These are phyloP conservation scores for Zygoascus sp. DNA, from an alignment of 1,139 yeast genomes.

Conservation along the genomic window DNA sequence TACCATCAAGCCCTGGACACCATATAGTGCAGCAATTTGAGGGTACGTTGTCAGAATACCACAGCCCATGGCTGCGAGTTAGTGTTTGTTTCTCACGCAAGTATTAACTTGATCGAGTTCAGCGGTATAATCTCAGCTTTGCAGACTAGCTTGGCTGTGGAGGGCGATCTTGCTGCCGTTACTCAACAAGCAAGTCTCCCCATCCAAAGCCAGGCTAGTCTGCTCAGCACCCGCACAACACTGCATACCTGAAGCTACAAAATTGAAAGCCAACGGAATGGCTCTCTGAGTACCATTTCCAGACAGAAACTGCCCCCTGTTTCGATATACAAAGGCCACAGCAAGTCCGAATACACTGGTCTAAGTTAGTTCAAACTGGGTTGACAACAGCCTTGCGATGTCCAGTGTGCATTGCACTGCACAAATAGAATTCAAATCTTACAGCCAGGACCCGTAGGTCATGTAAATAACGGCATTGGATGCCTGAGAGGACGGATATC, in stretches of 20 bases:
- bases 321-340: slow-evolving; percentile 32
- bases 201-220: slow-evolving; percentile 8
- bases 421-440: slow-evolving; percentile 5
- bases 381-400: too few species aligned
- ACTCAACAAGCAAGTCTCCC: not conserved
- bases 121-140: slow-evolving; percentile 73
- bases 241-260: slow-evolving; percentile 81
- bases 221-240: slow-evolving; percentile 15
- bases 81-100: slow-evolving; percentile 67
- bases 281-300: slow-evolving; percentile 72
- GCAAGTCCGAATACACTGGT: slow-evolving; percentile 30
- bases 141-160: slow-evolving; percentile 7
- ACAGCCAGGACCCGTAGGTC: slow-evolving; percentile 61
- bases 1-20: slow-evolving; percentile 81
- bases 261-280: slow-evolving; percentile 76
- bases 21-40: slow-evolving; percentile 79
- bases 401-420: too few species aligned
- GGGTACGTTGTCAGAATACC: slow-evolving; percentile 85
- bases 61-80: slow-evolving; percentile 71
- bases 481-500: slow-evolving; percentile 42
- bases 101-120: slow-evolving; percentile 84
- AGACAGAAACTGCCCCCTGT: slow-evolving; percentile 53
- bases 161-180: not conserved
- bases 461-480: slow-evolving; percentile 75
- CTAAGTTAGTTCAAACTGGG: too few species aligned